Percentiles rank a stretch among this genome's conserved stretches.
phyloP scores from a whole-genome alignment of 305 asterid genomes.

The Withania somnifera region DNA sequence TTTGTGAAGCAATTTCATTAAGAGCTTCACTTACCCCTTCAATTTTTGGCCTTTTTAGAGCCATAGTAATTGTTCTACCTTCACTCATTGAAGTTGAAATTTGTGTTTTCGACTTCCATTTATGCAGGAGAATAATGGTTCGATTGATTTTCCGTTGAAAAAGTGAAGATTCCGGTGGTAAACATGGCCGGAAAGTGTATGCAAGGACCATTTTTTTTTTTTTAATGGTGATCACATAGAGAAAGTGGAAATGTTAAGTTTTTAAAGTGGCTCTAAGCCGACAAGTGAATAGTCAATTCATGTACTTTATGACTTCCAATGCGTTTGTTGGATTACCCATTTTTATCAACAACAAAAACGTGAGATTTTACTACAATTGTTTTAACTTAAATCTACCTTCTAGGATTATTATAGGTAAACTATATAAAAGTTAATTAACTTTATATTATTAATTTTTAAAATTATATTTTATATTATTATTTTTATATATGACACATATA shows the following conservation, averaged over 20 bases:
- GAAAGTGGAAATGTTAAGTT: too few relatives aligned
- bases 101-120: conserved; percentile 1
- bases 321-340: too few relatives aligned
- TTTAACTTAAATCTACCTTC: too few relatives aligned
- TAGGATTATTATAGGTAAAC: too few relatives aligned
- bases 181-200: neutral
- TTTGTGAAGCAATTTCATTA: conserved; percentile 78
- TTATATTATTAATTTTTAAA: too few relatives aligned
- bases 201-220: too few relatives aligned
- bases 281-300: neutral
- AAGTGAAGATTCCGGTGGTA: conserved; percentile 12
- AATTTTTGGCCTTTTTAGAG: conserved; percentile 49
- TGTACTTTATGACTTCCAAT: too few relatives aligned
- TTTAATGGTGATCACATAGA: too few relatives aligned
- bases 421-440: too few relatives aligned
- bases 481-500: too few relatives aligned
- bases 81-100: conserved; percentile 10
- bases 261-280: neutral
- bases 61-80: conserved; percentile 22
- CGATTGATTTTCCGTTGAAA: conserved; percentile 7
- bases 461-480: too few relatives aligned
- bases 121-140: conserved; percentile 17
- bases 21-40: conserved; percentile 68
- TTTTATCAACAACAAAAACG: neutral
- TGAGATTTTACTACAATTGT: neutral